A percentile compares a stretch with the other conserved stretches of the same genome.
Conservation (phyloP, 2,329 filamentous ascomycete genomes). For the Colletotrichum sp. region DNA sequence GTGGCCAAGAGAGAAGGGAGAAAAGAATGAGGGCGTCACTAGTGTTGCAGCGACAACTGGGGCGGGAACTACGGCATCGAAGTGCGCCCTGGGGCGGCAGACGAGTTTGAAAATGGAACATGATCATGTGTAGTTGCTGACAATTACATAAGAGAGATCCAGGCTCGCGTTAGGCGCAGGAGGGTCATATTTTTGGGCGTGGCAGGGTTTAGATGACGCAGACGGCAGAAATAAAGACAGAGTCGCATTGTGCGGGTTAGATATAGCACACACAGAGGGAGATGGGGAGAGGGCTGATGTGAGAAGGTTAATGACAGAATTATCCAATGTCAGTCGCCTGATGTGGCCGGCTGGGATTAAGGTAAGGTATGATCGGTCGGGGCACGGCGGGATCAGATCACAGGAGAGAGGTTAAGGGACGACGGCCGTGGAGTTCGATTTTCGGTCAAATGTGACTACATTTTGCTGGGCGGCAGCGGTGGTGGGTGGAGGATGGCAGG, state of each 20-base stretch:
- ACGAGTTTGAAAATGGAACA: neutral
- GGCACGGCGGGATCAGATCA: neutral
- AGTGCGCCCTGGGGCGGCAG: neutral
- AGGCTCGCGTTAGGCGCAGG: neutral
- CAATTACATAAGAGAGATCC: neutral
- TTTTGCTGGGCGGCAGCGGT: constrained; percentile 1
- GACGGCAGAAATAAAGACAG: neutral
- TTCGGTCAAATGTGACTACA: neutral
- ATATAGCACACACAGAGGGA: neutral
- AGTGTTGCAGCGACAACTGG: neutral
- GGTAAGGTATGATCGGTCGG: neutral
- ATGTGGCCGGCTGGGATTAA: neutral
- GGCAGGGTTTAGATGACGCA: neutral
- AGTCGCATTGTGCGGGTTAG: neutral
- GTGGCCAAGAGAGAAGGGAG: constrained; percentile 11
- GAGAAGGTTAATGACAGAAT: neutral
- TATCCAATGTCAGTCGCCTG: neutral
- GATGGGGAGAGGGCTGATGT: neutral
- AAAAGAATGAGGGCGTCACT: neutral
- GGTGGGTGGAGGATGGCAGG: neutral
- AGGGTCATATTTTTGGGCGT: neutral
- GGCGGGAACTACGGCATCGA: neutral
- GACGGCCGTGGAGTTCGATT: neutral
- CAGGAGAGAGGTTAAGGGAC: neutral
- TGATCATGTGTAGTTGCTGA: neutral